These are phyloP conservation scores for Aureobasidium sp. DNA, from an alignment of 2,329 filamentous ascomycete genomes.

Conservation along the genomic window DNA sequence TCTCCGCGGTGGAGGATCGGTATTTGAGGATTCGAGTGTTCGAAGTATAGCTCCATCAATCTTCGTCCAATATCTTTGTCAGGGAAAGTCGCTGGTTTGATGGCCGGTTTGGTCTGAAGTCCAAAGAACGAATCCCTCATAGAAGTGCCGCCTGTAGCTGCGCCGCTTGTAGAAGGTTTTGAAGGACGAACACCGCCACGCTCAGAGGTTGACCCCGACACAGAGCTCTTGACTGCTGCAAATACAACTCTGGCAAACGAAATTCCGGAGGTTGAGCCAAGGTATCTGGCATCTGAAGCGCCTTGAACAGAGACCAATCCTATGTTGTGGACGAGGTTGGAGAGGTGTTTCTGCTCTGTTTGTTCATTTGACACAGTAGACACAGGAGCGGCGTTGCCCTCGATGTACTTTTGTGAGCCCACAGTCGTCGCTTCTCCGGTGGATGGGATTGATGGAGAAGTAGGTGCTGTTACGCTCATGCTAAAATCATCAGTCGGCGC, in stretches of 20 bases:
- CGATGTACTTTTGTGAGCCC: neutral
- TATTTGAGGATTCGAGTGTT: slow-evolving; percentile 93
- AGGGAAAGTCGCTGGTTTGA: slow-evolving; percentile 79
- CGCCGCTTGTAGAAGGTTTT: slow-evolving; percentile 45
- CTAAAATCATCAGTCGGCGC: slow-evolving; percentile 61
- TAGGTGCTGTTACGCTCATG: slow-evolving; percentile 26
- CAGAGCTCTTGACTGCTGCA: slow-evolving; percentile 78
- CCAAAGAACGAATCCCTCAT: slow-evolving; percentile 97
- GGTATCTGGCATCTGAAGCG: slow-evolving; percentile 68
- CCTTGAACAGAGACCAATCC: slow-evolving; percentile 73
- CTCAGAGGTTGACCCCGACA: slow-evolving; percentile 53
- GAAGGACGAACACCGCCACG: slow-evolving; percentile 55
- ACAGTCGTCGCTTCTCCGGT: neutral
- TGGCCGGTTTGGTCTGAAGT: slow-evolving; percentile 82
- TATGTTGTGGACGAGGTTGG: slow-evolving; percentile 62
- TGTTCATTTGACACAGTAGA: slow-evolving; percentile 33
- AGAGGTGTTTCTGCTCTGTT: slow-evolving; percentile 54
- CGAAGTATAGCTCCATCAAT: slow-evolving; percentile 80
- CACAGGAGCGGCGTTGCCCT: neutral
- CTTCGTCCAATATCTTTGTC: slow-evolving; percentile 64
- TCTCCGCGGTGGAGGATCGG: slow-evolving; percentile 83
- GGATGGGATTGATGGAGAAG: neutral
- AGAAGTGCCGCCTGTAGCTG: slow-evolving; percentile 57
- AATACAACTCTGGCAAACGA: slow-evolving; percentile 93
- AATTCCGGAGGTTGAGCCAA: slow-evolving; percentile 82